These are phyloP conservation scores for Penicillium odoratum DNA, from an alignment of 495 filamentous ascomycete species.

Conservation along the genomic window DNA sequence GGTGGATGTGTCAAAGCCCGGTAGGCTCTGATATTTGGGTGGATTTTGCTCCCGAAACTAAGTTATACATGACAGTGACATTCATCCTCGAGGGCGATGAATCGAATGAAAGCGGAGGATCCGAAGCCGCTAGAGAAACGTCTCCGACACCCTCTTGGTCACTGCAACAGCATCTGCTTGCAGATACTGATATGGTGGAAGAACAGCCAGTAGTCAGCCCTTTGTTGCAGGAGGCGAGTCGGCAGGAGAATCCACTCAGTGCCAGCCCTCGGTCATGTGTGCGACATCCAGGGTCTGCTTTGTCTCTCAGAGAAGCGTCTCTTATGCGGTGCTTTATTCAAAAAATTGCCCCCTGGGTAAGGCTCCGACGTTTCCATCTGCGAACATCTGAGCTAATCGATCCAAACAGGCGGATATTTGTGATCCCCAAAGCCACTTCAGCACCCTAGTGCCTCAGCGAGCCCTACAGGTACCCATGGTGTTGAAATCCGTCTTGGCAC, in stretches of 20 bases:
- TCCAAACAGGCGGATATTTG: conserved; percentile 35
- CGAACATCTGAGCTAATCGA: not conserved
- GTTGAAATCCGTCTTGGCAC: conserved; percentile 34
- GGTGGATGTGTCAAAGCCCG: conserved; percentile 32
- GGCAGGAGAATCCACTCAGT: not conserved
- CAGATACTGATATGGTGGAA: not conserved
- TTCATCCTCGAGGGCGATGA: conserved; percentile 35
- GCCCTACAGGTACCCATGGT: conserved; percentile 38
- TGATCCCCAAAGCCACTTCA: conserved; percentile 37
- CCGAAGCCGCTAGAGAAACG: not conserved
- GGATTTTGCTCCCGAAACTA: not conserved
- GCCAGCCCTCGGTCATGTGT: not conserved
- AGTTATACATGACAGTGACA: conserved; percentile 23
- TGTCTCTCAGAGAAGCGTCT: conserved; percentile 35
- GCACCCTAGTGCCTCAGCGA: conserved; percentile 34
- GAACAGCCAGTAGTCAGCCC: not conserved
- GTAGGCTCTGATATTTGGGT: conserved; percentile 16
- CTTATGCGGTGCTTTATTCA: conserved; percentile 38
- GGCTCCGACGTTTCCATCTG: not conserved
- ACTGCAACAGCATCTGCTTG: not conserved
- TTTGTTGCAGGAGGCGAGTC: not conserved
- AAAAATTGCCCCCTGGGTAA: conserved; percentile 36
- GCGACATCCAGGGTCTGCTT: conserved; percentile 5
- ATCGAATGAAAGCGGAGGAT: conserved; percentile 4
- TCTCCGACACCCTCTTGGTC: not conserved